A percentile compares a stretch with the other conserved stretches of the same genome.
These are phyloP conservation scores for Taphrina pruni DNA, from an alignment of 1,139 yeast species.

Conservation along the genomic window DNA sequence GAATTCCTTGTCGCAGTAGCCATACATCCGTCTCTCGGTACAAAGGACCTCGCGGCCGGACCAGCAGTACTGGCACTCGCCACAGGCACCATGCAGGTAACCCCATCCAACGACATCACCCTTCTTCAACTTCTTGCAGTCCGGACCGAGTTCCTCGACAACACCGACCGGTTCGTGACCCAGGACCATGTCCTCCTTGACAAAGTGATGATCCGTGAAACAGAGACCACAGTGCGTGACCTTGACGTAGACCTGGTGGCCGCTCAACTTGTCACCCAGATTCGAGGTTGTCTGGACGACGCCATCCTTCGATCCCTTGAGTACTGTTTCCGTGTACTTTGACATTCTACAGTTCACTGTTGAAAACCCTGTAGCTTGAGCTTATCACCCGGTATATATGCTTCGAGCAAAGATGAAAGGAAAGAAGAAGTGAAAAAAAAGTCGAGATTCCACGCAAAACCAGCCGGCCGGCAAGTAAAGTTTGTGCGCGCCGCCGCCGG, in stretches of 20 bases:
- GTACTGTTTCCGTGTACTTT: constrained; percentile 19
- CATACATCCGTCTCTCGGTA: constrained; percentile 23
- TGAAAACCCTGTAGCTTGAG: neutral
- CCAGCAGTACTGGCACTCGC: constrained; percentile 58
- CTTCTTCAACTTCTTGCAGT: constrained; percentile 51
- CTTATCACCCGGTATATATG: too few relatives aligned
- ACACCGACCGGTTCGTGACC: constrained; percentile 64
- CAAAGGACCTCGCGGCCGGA: constrained; percentile 55
- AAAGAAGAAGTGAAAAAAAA: neutral
- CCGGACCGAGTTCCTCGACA: constrained; percentile 50
- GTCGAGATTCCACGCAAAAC: too few relatives aligned
- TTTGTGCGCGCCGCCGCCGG: too few relatives aligned
- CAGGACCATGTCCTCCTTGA: constrained; percentile 52
- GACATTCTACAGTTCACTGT: neutral
- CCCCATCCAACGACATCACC: constrained; percentile 67
- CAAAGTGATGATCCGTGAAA: constrained; percentile 60
- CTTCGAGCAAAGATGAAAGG: neutral
- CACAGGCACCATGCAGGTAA: constrained; percentile 59
- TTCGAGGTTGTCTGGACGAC: constrained; percentile 25
- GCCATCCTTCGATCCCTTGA: constrained; percentile 22
- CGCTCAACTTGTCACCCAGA: constrained; percentile 21
- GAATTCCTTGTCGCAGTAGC: constrained; percentile 26
- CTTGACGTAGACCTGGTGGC: constrained; percentile 54
- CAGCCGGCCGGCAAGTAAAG: too few relatives aligned
- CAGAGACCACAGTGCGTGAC: constrained; percentile 61